Base-by-base conservation (phyloP, 192 early-diverging fungal species). In the Coemansia umbellata region DNA sequence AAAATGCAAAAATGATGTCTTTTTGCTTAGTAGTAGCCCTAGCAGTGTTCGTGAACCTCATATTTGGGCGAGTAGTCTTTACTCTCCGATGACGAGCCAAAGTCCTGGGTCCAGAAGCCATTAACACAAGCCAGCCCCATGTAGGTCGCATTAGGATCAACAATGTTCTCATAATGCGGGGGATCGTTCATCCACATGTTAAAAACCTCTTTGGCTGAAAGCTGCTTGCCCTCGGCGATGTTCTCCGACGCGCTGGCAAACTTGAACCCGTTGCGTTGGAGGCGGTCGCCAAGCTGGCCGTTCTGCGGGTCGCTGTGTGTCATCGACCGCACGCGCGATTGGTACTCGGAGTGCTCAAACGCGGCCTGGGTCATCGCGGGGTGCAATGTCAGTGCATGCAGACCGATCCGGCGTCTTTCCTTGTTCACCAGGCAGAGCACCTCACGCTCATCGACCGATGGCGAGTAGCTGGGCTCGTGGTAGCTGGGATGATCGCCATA, bases 51-150 rank as follows among this genome's bases (percentile, higher is more conserved):
- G 8, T 62, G 52, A 9, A 53, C 33, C 31, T 54, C 60, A 27
- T 71, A 60, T 39, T 57, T 41, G 28, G 66, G 56, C 23, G 51
- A 33, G 15, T 55, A 43, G 5, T 31, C 40, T 6, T 26, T 36
- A 14, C 37, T 30, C 24, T 66, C 71, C 2, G 37, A 8, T 5
- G 21, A 35, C 13, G 64, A 67, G 32, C 63, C 75, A 54, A 79
- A 79, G 30, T 74, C 79, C 63, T 80, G 79, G 37, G 79, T 80
- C 79, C 79, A 80, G 47, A 60, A 74, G 5, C 70, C 71, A 19
- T 80, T 50, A 14, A 65, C 60, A 11, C 60, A 52, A 18, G 75
- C 58, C 31, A 77, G 15, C 5, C 79, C 79, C 74, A 80, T 69
- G 45, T 42, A 66, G 10, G 18, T 66, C 6, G 60, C 56, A 14